phyloP scores from a whole-genome alignment of 495 filamentous ascomycete species.

The Geopyxis carbonaria region DNA sequence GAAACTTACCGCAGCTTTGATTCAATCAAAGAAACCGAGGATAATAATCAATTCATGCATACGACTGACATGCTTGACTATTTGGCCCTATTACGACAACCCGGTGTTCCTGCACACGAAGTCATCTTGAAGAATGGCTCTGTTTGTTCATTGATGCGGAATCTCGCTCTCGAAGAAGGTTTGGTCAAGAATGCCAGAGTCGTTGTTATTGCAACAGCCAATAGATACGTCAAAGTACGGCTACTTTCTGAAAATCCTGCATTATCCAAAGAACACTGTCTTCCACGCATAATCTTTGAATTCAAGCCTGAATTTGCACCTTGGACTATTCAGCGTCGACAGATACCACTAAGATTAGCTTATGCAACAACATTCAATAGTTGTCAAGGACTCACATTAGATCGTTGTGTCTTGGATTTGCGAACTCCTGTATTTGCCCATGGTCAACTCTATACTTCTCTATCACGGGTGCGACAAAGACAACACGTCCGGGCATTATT shows the following conservation, averaged over 20 bases:
- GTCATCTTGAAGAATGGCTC: slow-evolving; percentile 1
- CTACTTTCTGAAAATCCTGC: neutral
- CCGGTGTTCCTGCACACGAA: neutral
- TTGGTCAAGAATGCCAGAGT: slow-evolving; percentile 9
- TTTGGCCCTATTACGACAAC: neutral
- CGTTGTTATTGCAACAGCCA: neutral
- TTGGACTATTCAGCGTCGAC: slow-evolving; percentile 3
- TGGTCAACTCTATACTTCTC: slow-evolving; percentile 7
- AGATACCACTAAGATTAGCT: slow-evolving; percentile 6
- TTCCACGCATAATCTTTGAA: slow-evolving; percentile 8
- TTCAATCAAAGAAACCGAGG: slow-evolving; percentile 4
- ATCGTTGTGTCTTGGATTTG: slow-evolving; percentile 5
- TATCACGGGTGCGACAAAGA: neutral
- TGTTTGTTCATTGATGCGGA: slow-evolving; percentile 6
- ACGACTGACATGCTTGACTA: neutral
- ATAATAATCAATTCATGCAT: neutral
- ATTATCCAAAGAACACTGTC: no score
- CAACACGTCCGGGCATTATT: slow-evolving; percentile 2
- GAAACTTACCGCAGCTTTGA: neutral
- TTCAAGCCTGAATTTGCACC: slow-evolving; percentile 3
- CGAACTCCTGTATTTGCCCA: slow-evolving; percentile 3
- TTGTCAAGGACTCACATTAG: slow-evolving; percentile 9
- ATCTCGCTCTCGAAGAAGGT: slow-evolving; percentile 7
- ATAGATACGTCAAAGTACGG: neutral
- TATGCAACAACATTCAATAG: slow-evolving; percentile 11